Evolutionary conservation across 208 protist genomes (phyloP), one percentile per base, ranked within the genome.

Genomic region (Phytomonas sp.): DNA sequence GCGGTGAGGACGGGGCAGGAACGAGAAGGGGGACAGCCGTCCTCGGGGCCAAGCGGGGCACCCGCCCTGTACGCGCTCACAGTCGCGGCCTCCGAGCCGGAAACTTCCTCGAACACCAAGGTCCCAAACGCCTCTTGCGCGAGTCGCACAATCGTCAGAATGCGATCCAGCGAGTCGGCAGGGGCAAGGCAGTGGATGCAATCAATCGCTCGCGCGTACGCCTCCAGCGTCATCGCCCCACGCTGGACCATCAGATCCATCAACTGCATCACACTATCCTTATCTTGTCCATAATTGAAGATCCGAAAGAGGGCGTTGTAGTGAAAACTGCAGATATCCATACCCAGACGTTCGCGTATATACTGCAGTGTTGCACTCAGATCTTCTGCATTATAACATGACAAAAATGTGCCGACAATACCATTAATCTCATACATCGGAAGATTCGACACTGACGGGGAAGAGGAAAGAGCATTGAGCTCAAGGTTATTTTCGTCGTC

Each of bases 271-370:
- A 82, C 81, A 66, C 85, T 92, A 6, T 87, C 79, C 20, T 75
- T 77, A 60, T 94, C 86, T 9, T 78, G 82, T 40, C 83, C 76
- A 60, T 90, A 83, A 78, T 79, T 91, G 65, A 96, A 93, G 33
- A 84, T 78, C 43, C 91, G 91, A 56, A 96, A 79, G 30, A 96
- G 74, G 5, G 86, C 70, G 75, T 94, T 82, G 76, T 91, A 91
- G 77, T 96, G 88, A 51, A 77, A 85, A 20, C 74, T 70, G 11
- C 71, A 66, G 64, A 96, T 75, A 30, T 80, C 74, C 75, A 89
- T 74, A 20, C 72, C 70, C 7, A 96, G 74, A 13, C 70, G 81
- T 73, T 93, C 87, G 34, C 88, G 85, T 17, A 93, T 83, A 74
- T 94, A 89, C 76, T 92, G 86, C 32, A 94, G 67, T 8, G 80